A percentile compares a stretch with the other conserved stretches of the same genome.
Evolutionary conservation across 495 filamentous ascomycete species (phyloP).

Genomic region (Podospora sp.): DNA sequence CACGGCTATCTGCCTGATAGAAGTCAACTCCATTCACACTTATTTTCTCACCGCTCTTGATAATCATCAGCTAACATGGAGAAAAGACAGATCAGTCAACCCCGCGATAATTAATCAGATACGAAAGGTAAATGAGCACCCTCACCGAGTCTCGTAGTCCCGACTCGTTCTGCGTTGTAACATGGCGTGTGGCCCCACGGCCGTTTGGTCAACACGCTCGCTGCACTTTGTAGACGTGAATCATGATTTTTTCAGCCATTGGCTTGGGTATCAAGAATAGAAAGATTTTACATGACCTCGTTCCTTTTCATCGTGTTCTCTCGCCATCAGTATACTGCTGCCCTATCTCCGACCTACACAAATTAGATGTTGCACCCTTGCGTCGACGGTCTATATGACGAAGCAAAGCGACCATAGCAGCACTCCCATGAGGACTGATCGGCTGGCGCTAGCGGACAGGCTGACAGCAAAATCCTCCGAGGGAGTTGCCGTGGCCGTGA

Average conservation of each 20-base stretch:
- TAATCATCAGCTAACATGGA: conserved; percentile 25
- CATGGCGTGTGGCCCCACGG: not conserved
- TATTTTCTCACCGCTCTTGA: not conserved
- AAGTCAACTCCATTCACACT: conserved; percentile 20
- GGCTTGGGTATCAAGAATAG: not conserved
- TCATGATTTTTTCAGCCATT: not conserved
- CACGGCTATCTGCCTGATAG: conserved; percentile 73
- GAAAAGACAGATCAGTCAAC: not conserved
- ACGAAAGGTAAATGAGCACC: not conserved
- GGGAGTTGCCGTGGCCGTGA: conserved; percentile 34
- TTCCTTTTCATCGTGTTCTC: not conserved
- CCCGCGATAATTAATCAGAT: not conserved
- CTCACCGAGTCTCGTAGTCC: not conserved
- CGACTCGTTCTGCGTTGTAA: not conserved
- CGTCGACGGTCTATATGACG: not conserved
- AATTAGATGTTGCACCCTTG: no score
- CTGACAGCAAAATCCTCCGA: not conserved
- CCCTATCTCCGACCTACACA: no score
- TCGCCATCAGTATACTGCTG: no score
- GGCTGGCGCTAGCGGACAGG: not conserved
- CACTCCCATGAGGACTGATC: not conserved
- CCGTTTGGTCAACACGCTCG: not conserved
- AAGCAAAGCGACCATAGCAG: not conserved
- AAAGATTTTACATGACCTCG: not conserved
- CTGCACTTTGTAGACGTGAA: not conserved